These are phyloP conservation scores for Cordyceps cicadae DNA, from an alignment of 2,329 filamentous ascomycete species.

Conservation along the genomic window DNA sequence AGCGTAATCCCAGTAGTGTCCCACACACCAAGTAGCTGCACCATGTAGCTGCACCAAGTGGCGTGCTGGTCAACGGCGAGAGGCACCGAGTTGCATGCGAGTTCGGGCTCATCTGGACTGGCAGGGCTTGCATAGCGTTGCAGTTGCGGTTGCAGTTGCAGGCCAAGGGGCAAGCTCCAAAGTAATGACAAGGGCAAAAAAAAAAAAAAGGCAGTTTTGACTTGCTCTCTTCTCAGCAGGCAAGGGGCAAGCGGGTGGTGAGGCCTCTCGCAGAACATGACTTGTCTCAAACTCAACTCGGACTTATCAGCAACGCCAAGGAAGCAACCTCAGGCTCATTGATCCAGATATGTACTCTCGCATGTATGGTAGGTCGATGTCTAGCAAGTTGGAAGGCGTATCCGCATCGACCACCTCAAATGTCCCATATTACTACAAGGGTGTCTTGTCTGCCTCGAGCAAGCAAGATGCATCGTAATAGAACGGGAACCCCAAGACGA, in stretches of 20 bases:
- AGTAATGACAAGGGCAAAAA: no score
- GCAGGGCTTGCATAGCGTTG: neutral
- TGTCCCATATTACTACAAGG: neutral
- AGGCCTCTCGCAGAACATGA: neutral
- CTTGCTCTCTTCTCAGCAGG: neutral
- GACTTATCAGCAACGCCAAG: neutral
- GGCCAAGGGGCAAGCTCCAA: neutral
- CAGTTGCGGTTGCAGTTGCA: neutral
- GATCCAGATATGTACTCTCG: neutral
- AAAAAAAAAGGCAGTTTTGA: no score
- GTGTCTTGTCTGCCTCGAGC: neutral
- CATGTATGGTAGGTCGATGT: neutral
- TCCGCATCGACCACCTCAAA: neutral
- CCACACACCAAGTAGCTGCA: neutral
- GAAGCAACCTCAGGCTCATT: neutral
- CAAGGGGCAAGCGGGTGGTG: neutral
- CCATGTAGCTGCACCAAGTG: neutral
- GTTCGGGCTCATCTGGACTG: neutral
- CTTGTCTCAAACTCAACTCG: neutral
- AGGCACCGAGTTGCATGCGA: neutral
- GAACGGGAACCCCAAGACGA: neutral
- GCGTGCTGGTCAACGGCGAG: neutral
- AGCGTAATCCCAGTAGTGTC: constrained; percentile 11
- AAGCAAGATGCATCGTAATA: neutral
- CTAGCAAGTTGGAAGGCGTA: neutral